Base-by-base conservation (phyloP, 139 green algal genomes). In the Zygnema cylindricum region DNA sequence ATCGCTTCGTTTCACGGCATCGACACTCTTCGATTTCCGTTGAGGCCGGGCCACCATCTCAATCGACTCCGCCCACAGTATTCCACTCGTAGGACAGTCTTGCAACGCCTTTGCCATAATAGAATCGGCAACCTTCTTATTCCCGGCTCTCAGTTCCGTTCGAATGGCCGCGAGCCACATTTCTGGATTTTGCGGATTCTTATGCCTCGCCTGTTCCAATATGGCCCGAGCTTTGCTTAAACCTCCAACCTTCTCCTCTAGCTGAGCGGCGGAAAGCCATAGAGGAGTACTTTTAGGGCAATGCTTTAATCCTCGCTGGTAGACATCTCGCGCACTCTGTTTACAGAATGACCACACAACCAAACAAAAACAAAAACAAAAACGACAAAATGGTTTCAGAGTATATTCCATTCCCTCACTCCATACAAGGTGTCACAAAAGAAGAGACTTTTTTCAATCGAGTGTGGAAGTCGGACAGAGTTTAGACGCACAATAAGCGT, bases 1-100 rank as follows among this genome's bases (percentile, higher is more conserved):
- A 96, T 95, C 94, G 93, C 96, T 98, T 41, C 94, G 93, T 91
- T 98, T 98, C 1, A 99, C 93, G 30, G 97, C 97, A 81, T 99
- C 97, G 32, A 96, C 95, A 69, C 91, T 94, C 86, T 96, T 93
- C 39, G 77, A 94, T 79, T 95, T 95, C 22, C 96, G 93, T 86
- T 96, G 92, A 63, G 96, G 95, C 0, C 97, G 93, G 1, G 97
- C 96, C 63, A 96, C 96, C 94, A 97, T 95, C 43, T 76, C 63
- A 40, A 99, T 95, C 3, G 93, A 88, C 89, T 99, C 96, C 1
- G 96, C 95, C 95, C 95, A 97, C 88, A 99, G 93, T 35, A 93
- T 40, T 0, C 97, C 97, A 84, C 88, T 95, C 23, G 92, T 94
- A 38, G 97, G 96, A 87, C 96, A 98, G 54, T 98, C 97, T 93